Conservation (phyloP, 371 early-diverging fungal genomes). For the Catenaria anguillulae region DNA sequence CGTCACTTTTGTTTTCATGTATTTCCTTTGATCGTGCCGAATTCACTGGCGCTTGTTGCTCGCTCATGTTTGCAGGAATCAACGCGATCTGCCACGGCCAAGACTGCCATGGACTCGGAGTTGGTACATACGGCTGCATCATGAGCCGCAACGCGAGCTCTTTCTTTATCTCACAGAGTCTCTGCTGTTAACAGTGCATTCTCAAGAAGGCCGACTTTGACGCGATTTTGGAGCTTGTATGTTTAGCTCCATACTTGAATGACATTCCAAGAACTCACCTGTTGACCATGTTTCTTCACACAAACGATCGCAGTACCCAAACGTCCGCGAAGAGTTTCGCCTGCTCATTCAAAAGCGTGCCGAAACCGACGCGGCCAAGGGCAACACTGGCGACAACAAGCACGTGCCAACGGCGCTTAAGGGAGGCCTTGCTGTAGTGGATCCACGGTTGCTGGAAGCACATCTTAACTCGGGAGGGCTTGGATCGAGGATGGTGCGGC, state of each 20-base stretch:
- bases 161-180: too few species aligned
- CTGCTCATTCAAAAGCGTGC: background rate
- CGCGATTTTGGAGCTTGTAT: background rate
- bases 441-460: too few species aligned
- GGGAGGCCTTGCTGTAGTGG: too few species aligned
- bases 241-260: too few species aligned
- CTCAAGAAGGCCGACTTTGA: background rate
- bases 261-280: too few species aligned
- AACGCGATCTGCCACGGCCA: background rate
- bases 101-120: background rate
- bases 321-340: background rate
- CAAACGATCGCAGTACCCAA: background rate
- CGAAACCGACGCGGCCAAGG: slow-evolving; percentile 5
- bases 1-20: background rate
- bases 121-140: background rate
- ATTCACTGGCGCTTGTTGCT: background rate
- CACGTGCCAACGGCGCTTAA: too few species aligned
- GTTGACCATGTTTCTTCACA: too few species aligned
- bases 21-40: background rate
- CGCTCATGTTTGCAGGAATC: background rate
- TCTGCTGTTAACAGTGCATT: background rate
- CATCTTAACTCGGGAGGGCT: too few species aligned
- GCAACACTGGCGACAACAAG: too few species aligned
- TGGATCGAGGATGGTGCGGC: too few species aligned
- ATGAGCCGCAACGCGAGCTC: too few species aligned